A percentile compares a stretch with the other conserved stretches of the same genome.
phyloP scores from a whole-genome alignment of 768 basidiomycete genomes.

The Amyloporia xantha region DNA sequence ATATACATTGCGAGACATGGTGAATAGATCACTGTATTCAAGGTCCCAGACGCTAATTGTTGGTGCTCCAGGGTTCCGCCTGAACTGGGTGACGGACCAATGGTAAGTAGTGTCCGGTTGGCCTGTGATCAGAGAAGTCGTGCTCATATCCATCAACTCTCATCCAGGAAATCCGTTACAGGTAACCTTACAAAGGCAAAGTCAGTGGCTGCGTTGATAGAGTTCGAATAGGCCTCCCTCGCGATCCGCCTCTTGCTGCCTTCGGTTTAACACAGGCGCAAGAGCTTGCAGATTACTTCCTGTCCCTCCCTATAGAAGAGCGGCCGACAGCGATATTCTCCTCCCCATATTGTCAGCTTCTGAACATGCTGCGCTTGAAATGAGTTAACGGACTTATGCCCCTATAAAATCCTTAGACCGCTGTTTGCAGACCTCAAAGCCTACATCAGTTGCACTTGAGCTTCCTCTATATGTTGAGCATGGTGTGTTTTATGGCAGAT shows the following conservation, averaged over 20 bases:
- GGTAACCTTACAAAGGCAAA: constrained; percentile 11
- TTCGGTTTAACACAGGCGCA: constrained; percentile 70
- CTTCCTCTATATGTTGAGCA: constrained; percentile 77
- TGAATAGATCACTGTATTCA: too few relatives aligned
- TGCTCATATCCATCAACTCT: neutral
- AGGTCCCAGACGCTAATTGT: constrained; percentile 3
- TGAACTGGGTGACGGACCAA: constrained; percentile 61
- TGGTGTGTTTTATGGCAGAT: constrained; percentile 45
- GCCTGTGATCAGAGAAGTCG: neutral
- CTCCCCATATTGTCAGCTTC: constrained; percentile 67
- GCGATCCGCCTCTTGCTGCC: constrained; percentile 69
- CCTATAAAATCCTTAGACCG: constrained; percentile 64
- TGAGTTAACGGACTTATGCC: neutral
- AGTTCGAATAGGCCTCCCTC: constrained; percentile 43
- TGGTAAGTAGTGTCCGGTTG: constrained; percentile 59
- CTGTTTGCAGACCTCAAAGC: constrained; percentile 76
- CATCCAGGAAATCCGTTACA: constrained; percentile 14
- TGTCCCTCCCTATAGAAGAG: constrained; percentile 54
- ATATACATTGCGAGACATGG: constrained; percentile 69
- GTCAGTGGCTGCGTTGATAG: neutral
- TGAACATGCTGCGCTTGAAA: neutral
- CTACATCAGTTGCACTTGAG: constrained; percentile 51
- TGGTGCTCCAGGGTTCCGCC: constrained; percentile 50
- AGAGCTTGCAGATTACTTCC: constrained; percentile 62
- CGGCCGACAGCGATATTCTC: constrained; percentile 77